Conservation (phyloP, 306 rosid species). For the Castanopsis chinensis region DNA sequence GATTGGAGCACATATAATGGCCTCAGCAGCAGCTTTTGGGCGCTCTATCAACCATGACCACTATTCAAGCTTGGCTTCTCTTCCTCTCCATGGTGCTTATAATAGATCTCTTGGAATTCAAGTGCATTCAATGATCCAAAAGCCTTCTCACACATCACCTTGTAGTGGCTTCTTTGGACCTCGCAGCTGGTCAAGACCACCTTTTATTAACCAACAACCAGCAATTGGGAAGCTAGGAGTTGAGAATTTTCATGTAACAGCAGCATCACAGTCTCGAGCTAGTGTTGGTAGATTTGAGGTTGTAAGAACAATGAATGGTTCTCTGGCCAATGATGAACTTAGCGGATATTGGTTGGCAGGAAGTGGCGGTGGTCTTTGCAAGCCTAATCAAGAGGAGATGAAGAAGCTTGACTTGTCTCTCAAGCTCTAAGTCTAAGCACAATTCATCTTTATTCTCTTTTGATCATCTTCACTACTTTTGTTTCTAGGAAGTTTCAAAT, state of each 20-base stretch:
- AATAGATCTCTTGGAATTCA: conserved; percentile 51
- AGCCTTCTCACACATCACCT: conserved; percentile 34
- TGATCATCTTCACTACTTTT: neutral
- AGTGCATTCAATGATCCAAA: conserved; percentile 48
- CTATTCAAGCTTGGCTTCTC: conserved; percentile 44
- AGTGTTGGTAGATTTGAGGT: conserved; percentile 42
- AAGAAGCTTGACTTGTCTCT: conserved; percentile 68
- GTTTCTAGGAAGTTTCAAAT: conserved; percentile 23
- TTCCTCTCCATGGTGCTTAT: conserved; percentile 44
- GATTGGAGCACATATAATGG: conserved; percentile 40
- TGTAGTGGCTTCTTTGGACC: conserved; percentile 31
- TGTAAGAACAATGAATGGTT: conserved; percentile 17
- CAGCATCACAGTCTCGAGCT: conserved; percentile 19
- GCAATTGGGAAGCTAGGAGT: conserved; percentile 39
- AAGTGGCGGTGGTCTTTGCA: conserved; percentile 37
- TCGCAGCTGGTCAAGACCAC: conserved; percentile 42
- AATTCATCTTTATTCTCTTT: neutral
- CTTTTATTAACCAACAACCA: conserved; percentile 43
- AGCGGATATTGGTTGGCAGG: conserved; percentile 31
- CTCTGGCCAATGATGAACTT: conserved; percentile 31
- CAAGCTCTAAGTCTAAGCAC: conserved; percentile 37
- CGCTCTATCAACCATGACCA: conserved; percentile 37
- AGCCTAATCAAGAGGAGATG: conserved; percentile 41
- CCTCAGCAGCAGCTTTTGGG: conserved; percentile 44
- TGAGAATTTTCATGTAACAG: conserved; percentile 26